Percentiles rank a stretch among this genome's conserved stretches.
phyloP scores from a whole-genome alignment of 1,139 yeast genomes.

The Magnusiomyces ingens region DNA sequence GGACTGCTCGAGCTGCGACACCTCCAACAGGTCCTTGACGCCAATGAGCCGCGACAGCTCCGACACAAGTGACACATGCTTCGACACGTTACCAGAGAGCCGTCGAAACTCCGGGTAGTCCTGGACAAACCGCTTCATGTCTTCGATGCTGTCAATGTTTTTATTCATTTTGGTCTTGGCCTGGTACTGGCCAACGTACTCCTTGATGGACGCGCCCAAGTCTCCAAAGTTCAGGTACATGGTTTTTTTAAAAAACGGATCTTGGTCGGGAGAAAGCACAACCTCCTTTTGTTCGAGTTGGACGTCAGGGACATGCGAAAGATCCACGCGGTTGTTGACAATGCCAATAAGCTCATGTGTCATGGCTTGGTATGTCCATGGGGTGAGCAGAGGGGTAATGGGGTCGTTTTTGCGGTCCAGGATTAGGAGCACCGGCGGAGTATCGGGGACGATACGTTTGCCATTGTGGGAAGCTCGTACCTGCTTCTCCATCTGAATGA shows the following conservation, averaged over 20 bases:
- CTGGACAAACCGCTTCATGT: constrained; percentile 83
- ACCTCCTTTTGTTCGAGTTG: constrained; percentile 49
- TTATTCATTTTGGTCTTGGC: constrained; percentile 67
- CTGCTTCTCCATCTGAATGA: constrained; percentile 25
- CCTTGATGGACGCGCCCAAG: constrained; percentile 80
- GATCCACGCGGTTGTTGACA: constrained; percentile 67
- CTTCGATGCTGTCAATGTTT: constrained; percentile 70
- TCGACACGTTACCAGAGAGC: constrained; percentile 81
- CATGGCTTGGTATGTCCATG: constrained; percentile 99
- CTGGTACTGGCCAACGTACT: constrained; percentile 78
- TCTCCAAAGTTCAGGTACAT: constrained; percentile 93
- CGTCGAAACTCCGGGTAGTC: constrained; percentile 90
- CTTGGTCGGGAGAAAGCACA: constrained; percentile 61
- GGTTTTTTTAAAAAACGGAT: constrained; percentile 66
- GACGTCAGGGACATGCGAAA: constrained; percentile 43
- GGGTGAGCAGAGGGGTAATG: constrained; percentile 80
- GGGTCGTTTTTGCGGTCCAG: constrained; percentile 87
- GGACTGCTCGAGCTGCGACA: constrained; percentile 85
- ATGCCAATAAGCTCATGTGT: constrained; percentile 87
- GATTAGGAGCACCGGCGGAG: constrained; percentile 69
- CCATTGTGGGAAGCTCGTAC: not conserved
- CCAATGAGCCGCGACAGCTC: constrained; percentile 70
- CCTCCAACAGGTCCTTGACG: constrained; percentile 61
- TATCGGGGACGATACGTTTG: constrained; percentile 40
- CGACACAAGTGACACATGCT: constrained; percentile 83